phyloP scores from a whole-genome alignment of 139 green algal genomes.

The Gonium pectorale region DNA sequence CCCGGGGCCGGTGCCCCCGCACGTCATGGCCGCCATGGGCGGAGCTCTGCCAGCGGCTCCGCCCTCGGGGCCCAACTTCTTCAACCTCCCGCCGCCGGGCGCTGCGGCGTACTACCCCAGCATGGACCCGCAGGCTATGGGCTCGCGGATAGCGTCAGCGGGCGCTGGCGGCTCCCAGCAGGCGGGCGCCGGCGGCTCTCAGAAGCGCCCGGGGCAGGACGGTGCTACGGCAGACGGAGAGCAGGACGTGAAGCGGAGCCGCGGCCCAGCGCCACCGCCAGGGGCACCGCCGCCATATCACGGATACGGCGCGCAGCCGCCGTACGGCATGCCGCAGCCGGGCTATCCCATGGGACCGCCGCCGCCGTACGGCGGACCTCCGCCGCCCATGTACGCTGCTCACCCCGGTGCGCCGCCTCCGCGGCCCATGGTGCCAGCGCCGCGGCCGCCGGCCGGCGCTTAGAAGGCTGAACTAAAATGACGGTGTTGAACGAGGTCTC shows the following conservation, averaged over 20 bases:
- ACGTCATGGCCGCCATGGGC: background rate
- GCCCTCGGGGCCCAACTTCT: slow-evolving; percentile 27
- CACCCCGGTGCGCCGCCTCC: slow-evolving; percentile 16
- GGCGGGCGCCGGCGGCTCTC: slow-evolving; percentile 8
- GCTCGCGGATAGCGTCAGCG: slow-evolving; percentile 46
- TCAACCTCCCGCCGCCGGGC: slow-evolving; percentile 30
- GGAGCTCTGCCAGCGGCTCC: background rate
- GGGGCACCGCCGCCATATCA: background rate
- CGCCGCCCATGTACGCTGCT: background rate
- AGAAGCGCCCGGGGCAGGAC: slow-evolving; percentile 1
- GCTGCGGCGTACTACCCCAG: slow-evolving; percentile 52
- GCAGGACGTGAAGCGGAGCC: slow-evolving; percentile 44
- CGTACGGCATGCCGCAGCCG: slow-evolving; percentile 22
- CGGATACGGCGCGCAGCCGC: background rate
- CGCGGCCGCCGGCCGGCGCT: background rate
- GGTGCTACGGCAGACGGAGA: background rate
- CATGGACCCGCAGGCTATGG: slow-evolving; percentile 65
- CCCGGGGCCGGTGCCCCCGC: slow-evolving; percentile 8
- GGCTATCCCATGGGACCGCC: slow-evolving; percentile 9
- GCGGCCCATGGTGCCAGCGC: slow-evolving; percentile 18
- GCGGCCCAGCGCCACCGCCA: background rate
- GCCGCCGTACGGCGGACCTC: background rate
- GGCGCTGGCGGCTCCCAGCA: slow-evolving; percentile 8
- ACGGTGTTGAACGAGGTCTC: too few species aligned
- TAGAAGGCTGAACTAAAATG: too few species aligned